Evolutionary conservation across 768 basidiomycete species (phyloP).

Genomic region (Suillus paluster): DNA sequence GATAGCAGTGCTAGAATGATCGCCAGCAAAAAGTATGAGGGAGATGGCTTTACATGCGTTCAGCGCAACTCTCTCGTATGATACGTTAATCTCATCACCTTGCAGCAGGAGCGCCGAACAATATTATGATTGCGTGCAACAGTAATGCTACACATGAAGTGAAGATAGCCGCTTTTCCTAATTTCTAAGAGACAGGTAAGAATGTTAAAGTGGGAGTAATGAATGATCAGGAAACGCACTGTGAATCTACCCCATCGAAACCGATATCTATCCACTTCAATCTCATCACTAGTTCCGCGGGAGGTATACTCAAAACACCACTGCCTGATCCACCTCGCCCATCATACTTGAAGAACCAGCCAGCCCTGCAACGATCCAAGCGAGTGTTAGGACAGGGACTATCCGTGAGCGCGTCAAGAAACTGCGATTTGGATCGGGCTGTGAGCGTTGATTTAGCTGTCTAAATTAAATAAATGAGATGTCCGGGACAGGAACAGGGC

Average conservation of each 20-base stretch:
- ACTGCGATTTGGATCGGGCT: constrained; percentile 77
- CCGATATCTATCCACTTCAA: constrained; percentile 45
- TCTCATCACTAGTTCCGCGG: constrained; percentile 48
- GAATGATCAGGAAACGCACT: constrained; percentile 40
- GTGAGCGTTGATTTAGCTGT: constrained; percentile 34
- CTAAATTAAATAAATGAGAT: constrained; percentile 47
- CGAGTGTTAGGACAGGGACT: constrained; percentile 59
- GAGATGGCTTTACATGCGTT: constrained; percentile 44
- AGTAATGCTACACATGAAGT: constrained; percentile 54
- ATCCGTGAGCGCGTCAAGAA: constrained; percentile 67
- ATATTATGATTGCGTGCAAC: constrained; percentile 54
- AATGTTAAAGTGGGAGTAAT: constrained; percentile 9
- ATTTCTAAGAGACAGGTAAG: constrained; percentile 44
- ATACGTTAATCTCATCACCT: constrained; percentile 48
- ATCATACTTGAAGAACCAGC: constrained; percentile 65
- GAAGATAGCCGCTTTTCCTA: constrained; percentile 53
- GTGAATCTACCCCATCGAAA: constrained; percentile 42
- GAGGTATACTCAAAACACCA: constrained; percentile 57
- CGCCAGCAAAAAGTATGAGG: constrained; percentile 71
- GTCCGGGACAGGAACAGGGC: constrained; percentile 73
- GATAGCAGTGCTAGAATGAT: constrained; percentile 69
- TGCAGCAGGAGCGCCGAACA: constrained; percentile 77
- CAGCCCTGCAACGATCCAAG: constrained; percentile 60
- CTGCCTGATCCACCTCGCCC: constrained; percentile 66
- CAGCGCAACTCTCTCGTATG: neutral